Percentiles rank a stretch among this genome's conserved stretches.
Conservation (phyloP, 352 stramenopile genomes). For the Globisporangium middletonii region DNA sequence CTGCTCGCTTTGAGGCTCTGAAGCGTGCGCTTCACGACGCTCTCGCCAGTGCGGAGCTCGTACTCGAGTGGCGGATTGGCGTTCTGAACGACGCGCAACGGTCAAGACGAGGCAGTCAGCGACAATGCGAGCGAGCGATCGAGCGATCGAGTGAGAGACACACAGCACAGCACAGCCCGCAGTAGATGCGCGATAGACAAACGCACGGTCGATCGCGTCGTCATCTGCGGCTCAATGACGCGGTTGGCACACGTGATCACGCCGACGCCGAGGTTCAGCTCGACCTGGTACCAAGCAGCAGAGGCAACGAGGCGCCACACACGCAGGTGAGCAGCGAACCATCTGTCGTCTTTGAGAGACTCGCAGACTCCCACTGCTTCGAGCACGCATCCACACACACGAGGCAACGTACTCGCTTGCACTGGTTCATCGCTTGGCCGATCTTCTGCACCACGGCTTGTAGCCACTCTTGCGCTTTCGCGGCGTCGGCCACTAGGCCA, state of each 20-base stretch:
- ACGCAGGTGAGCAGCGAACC: not conserved
- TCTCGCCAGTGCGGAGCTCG: conserved; percentile 52
- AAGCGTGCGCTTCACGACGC: conserved; percentile 40
- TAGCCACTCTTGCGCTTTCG: conserved; percentile 59
- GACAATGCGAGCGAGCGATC: not conserved
- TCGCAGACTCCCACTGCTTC: not conserved
- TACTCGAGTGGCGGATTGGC: conserved; percentile 17
- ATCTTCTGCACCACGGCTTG: conserved; percentile 45
- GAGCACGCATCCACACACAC: not conserved
- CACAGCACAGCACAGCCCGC: not conserved
- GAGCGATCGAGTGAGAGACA: not conserved
- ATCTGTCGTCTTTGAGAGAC: not conserved
- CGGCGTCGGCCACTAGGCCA: conserved; percentile 30
- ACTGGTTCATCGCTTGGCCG: conserved; percentile 48
- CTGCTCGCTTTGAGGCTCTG: conserved; percentile 1
- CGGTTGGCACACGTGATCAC: conserved; percentile 39
- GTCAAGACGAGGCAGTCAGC: not conserved
- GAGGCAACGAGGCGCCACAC: not conserved
- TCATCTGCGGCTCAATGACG: conserved; percentile 49
- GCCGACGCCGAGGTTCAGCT: conserved; percentile 58
- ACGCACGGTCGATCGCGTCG: conserved; percentile 37
- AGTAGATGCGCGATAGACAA: not conserved
- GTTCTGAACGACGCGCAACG: conserved; percentile 4
- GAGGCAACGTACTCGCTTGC: conserved; percentile 26
- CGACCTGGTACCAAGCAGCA: conserved; percentile 25